Evolutionary conservation across 768 basidiomycete genomes (phyloP), one percentile per base, ranked within the genome.

Genomic region (Tylopilus felleus): DNA sequence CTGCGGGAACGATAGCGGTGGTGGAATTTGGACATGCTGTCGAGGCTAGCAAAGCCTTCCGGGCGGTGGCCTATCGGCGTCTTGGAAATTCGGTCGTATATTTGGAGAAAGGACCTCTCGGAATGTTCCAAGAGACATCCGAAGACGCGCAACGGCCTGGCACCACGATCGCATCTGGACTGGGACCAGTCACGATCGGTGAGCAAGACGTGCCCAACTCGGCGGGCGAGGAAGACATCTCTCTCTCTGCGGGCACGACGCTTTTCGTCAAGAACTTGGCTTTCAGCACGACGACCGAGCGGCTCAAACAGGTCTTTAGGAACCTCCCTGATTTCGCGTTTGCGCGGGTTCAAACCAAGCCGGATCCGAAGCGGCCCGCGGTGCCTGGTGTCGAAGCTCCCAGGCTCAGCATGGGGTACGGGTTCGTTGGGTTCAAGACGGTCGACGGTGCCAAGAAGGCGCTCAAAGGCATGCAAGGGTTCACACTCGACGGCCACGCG

Each of bases 261-360:
- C 80, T 98, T 14, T 98, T 93, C 70, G 78, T 98, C 71, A 98
- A 98, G 82, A 98, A 98, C 63, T 75, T 99, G 39, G 78, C 92
- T n/a, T 98, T 98, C 73, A 76, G 82, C n/a, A 98, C 95, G 29
- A 88, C 92, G 0, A 75, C 84, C 29, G 86, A 88, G 53, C 79
- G 84, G 22, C 77, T 99, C 14, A 73, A 73, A 5, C 76, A 82
- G 43, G 77, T 88, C 31, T 90, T 96, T 66, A 77, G 82, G 29
- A 77, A 84, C 55, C 75, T 98, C 0, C 85, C 90, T 3, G 84
- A 81, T 8, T 97, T 93, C 69, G 75, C 81, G 1, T 98, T 95
- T 65, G 90, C 93, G 21, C 86, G 90, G 16, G 81, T 98, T 7
- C 93, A 98, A 69, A 95, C 84, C 33, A 98, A 97, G 68, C 83